phyloP scores from a whole-genome alignment of 768 basidiomycete genomes.

The Omphalotus guepiniiformis region DNA sequence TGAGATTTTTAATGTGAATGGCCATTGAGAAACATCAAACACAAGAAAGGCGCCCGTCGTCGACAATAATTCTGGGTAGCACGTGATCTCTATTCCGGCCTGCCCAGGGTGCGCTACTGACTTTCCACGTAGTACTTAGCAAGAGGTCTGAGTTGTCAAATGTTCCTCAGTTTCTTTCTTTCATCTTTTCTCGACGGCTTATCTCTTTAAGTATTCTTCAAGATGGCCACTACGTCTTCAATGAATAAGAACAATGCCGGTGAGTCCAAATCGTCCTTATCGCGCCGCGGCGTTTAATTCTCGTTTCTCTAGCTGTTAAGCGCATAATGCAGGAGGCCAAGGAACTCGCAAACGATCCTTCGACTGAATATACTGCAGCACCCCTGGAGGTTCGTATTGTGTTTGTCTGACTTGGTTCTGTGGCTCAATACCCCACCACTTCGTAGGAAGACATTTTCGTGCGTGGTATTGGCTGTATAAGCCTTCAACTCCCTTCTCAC shows the following conservation, averaged over 20 bases:
- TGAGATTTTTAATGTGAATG: slow-evolving; percentile 76
- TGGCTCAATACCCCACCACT: slow-evolving; percentile 3
- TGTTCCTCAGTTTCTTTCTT: background rate
- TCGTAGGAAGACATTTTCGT: slow-evolving; percentile 85
- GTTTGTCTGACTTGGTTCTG: background rate
- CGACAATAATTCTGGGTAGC: too few relatives aligned
- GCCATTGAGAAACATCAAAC: slow-evolving; percentile 31
- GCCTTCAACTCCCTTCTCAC: slow-evolving; percentile 16
- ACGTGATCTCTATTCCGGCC: too few relatives aligned
- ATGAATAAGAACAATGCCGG: slow-evolving; percentile 91
- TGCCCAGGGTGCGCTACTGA: too few relatives aligned
- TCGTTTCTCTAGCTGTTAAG: slow-evolving; percentile 70
- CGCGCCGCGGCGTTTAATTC: background rate
- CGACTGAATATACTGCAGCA: slow-evolving; percentile 85
- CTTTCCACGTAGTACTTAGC: slow-evolving; percentile 3
- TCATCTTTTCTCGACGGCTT: background rate
- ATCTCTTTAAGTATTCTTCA: slow-evolving; percentile 7
- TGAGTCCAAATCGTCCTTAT: slow-evolving; percentile 28
- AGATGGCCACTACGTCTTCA: slow-evolving; percentile 29
- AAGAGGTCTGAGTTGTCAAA: too few relatives aligned
- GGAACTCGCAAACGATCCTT: slow-evolving; percentile 82
- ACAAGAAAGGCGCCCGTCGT: slow-evolving; percentile 13
- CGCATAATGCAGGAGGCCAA: slow-evolving; percentile 95
- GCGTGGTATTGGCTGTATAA: slow-evolving; percentile 26
- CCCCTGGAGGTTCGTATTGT: slow-evolving; percentile 57